Base-by-base conservation (phyloP, 345 rosid species). In the Brassica incana region DNA sequence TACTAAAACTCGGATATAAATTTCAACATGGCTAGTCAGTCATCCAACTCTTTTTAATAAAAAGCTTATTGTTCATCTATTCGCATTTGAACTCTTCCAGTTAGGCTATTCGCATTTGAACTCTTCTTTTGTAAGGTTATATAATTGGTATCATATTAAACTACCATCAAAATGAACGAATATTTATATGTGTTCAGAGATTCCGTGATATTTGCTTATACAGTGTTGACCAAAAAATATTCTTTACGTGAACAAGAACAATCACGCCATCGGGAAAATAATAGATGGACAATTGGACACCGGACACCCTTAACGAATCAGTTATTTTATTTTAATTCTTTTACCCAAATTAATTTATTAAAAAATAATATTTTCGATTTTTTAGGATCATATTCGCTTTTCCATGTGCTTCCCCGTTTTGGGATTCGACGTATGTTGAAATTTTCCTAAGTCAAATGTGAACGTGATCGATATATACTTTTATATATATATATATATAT, bases 371-470 rank as follows among this genome's bases (percentile, higher is more conserved):
- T 29, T 25, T 25, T 75, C 32, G 76, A 75, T 69, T 62, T 65
- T 64, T 6, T 65, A 65, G 68, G 76, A 80, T 75, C 68, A 71
- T 75, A 70, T 80, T 80, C 80, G 16, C 50, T 58, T 12, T 20
- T 35, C 77, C 83, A 76, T 76, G 83, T 80, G 83, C 80, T 54
- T 54, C 36, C 20, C 56, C 25, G n/a, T 29, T 64, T 74, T 38
- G 72, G 6, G 69, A 56, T 75, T 80, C 83, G 72, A 64, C 75
- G 83, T 54, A 75, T 80, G 67, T 75, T 70, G 70, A 62, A 35
- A 74, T 25, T 30, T 11, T 11, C 1, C 63, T 10, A 36, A 67
- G 65, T 30, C 63, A 20, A 1, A 67, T 67, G 74, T 67, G 74
- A 73, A 79, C 52, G 58, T 69, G 74, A 67, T 67, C 69, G 40